Evolutionary conservation across 1,139 yeast genomes (phyloP), one percentile per base, ranked within the genome.

Genomic region (Pichia sp.): DNA sequence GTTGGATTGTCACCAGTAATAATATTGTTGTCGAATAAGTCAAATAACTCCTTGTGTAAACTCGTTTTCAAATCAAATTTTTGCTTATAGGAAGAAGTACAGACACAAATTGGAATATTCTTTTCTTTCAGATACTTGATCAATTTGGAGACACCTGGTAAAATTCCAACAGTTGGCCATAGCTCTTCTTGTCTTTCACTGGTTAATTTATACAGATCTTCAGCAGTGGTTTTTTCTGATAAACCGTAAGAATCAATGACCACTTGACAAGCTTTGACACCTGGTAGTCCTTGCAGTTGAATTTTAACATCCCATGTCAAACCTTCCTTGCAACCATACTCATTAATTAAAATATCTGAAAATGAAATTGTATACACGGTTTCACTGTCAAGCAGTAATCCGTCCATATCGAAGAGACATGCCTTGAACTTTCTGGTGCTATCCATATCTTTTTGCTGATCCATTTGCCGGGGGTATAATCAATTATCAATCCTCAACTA

Each of bases 331-430:
- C 88, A 88, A 54, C 81, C 85, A 33, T 84, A 87, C 55, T 75
- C 81, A 47, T 72, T 69, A 9, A 77, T 77, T 38, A 92, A 71
- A 5, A 87, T 64, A 45, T 77, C 80, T 41, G 82, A 75, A 38
- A 85, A 69, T 4, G 85, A 84, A 48, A 78, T 78, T 0, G 98
- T 90, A 62, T 92, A 92, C 47, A 88, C 71, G 52, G 85, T 95
- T 64, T 92, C 98, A 2, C 97, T 85, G 65, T 90, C 86, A 59
- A 92, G 75, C 51, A 92, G 69, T 31, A 95, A 76, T 2, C 98
- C 98, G 61, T 92, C 97, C 97, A 92, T 88, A 69, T 92, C 92
- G 64, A 90, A 90, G 46, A 90, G 82, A 72, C 97, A 88, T 49
- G 97, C 97, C 62, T 76, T 83, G 56, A 75, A 70, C 10, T 45